Evolutionary conservation across 2,329 filamentous ascomycete genomes (phyloP).

Genomic region (Pestalotiopsis sp.): DNA sequence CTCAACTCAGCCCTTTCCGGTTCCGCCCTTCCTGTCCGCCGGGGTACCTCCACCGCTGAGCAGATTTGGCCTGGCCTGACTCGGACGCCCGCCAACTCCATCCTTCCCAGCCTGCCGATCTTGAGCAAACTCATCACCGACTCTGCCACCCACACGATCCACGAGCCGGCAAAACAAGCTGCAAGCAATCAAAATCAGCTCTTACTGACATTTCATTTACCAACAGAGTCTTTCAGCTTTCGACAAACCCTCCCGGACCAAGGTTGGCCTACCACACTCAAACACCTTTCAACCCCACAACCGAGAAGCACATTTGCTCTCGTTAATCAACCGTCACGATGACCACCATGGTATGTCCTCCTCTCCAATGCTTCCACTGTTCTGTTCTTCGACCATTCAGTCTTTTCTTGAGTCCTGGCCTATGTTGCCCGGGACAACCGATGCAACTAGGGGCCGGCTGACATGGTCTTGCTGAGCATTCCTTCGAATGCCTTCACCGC

Average conservation of each 20-base stretch:
- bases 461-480: neutral
- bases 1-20: neutral
- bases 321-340: conserved; percentile 25
- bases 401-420: neutral
- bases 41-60: neutral
- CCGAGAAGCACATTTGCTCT: conserved; percentile 16
- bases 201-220: neutral
- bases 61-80: neutral
- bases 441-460: neutral
- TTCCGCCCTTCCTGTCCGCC: neutral
- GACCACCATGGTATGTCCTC: conserved; percentile 37
- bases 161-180: neutral
- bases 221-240: neutral
- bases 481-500: neutral
- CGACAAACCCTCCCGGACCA: neutral
- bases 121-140: neutral
- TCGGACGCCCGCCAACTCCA: neutral
- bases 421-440: neutral
- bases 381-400: neutral
- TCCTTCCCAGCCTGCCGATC: neutral
- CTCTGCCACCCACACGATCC: neutral
- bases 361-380: conserved; percentile 6
- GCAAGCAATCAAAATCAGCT: neutral
- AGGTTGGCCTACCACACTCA: neutral
- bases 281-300: neutral